Base-by-base conservation (phyloP, 2,329 filamentous ascomycete species). In the Aspergillus ruber region DNA sequence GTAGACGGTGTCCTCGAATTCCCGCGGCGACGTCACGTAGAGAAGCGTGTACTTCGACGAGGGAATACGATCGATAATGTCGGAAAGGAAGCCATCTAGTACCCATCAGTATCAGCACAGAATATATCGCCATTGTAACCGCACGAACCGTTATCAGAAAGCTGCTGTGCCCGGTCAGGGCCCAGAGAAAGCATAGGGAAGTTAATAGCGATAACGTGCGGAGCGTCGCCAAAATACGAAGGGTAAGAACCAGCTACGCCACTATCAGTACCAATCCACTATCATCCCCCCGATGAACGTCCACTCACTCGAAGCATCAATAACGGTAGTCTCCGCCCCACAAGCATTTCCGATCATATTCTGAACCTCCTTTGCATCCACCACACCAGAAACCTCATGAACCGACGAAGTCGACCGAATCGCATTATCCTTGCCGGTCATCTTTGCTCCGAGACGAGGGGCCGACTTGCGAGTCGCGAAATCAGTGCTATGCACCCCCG, bases 401-500 rank as follows among this genome's bases (percentile, higher is more conserved):
- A 83, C 67, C 4, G 71, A 68, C 59, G 71, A 74, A 58, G 62
- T 78, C 59, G 62, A 86, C 63, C 62, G 77, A 60, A 72, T 76
- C 54, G 66, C 79, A 72, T 80, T 62, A 47, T 72, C 70, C 52
- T 72, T 56, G 43, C 64, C 68, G 32, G 70, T 64, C 53, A 77
- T 72, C 59, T 79, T 75, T 53, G 73, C 71, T 49, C 65, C 76
- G 72, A 72, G 77, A 70, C 74, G 78, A 61, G 74, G 80, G 56
- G 74, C 74, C 53, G 73, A 71, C 63, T 67, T 63, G 67, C 69
- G 63, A 57, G 73, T 70, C 55, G 72, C 70, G 59, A 91, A 83
- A 66, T 95, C 88, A 52, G 76, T 74, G 38, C 82, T 79, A 56
- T 84, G 82, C 48, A 90, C 76, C 56, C 86, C 85, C 9, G 86